Evolutionary conservation across 2,329 filamentous ascomycete species (phyloP).

Genomic region (Colletotrichum limetticola): DNA sequence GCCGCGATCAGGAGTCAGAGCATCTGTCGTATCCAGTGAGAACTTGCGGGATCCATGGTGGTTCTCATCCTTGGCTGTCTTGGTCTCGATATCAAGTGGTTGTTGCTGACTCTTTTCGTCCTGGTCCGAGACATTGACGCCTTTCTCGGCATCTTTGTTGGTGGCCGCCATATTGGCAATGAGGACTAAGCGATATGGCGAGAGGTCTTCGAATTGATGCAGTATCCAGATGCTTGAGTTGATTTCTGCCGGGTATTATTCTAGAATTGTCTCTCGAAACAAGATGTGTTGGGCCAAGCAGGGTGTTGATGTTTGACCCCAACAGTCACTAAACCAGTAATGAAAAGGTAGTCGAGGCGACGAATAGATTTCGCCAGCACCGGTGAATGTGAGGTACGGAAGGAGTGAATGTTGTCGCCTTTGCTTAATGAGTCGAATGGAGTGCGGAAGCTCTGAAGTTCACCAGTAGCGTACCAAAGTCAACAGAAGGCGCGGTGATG

Average conservation of each 20-base stretch:
- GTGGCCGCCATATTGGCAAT: constrained; percentile 12
- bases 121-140: background rate
- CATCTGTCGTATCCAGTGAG: constrained; percentile 42
- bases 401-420: background rate
- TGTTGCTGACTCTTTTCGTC: constrained; percentile 3
- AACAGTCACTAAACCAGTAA: background rate
- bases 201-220: background rate
- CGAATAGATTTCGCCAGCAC: background rate
- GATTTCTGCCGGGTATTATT: background rate
- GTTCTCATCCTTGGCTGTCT: constrained; percentile 5
- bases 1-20: constrained; percentile 67
- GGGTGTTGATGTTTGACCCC: background rate
- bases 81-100: constrained; percentile 7
- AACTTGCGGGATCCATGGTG: constrained; percentile 28
- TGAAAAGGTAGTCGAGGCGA: background rate
- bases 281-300: background rate
- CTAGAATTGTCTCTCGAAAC: background rate
- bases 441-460: background rate
- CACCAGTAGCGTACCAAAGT: background rate
- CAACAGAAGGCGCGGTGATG: background rate
- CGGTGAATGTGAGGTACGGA: background rate
- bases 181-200: background rate
- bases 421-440: background rate
- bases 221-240: background rate
- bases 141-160: constrained; percentile 24